A percentile compares a stretch with the other conserved stretches of the same genome.
Conservation (phyloP, 768 basidiomycete genomes). For the Lentinula raphanica region DNA sequence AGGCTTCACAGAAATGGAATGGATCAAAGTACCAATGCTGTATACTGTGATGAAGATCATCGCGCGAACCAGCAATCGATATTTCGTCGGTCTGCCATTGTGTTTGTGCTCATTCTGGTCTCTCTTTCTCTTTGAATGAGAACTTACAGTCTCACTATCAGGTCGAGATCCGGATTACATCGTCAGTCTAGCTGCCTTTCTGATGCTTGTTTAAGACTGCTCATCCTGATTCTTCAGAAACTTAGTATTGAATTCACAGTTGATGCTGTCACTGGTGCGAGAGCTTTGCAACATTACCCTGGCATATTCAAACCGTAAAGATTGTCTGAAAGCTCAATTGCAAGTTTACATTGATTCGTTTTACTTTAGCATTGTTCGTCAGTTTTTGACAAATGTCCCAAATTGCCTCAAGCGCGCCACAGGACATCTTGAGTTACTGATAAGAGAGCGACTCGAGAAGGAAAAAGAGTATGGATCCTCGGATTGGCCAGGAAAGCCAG, state of each 20-base stretch:
- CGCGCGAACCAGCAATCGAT: slow-evolving; percentile 6
- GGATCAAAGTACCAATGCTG: slow-evolving; percentile 7
- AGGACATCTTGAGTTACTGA: slow-evolving; percentile 23
- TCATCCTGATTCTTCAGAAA: not conserved
- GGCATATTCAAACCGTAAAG: slow-evolving; percentile 36
- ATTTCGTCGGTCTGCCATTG: slow-evolving; percentile 10
- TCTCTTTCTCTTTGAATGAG: not conserved
- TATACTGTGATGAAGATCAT: slow-evolving; percentile 7
- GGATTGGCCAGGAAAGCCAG: slow-evolving; percentile 29
- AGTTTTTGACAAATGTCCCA: not conserved
- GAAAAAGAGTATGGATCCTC: slow-evolving; percentile 20
- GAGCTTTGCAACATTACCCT: slow-evolving; percentile 30
- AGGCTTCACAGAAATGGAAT: slow-evolving; percentile 2
- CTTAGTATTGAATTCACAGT: slow-evolving; percentile 21
- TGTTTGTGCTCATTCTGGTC: slow-evolving; percentile 6
- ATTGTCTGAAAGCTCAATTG: no score
- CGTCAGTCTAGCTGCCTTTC: not conserved
- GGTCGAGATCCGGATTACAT: slow-evolving; percentile 5
- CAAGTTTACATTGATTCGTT: not conserved
- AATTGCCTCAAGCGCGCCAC: slow-evolving; percentile 11
- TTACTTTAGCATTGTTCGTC: slow-evolving; percentile 7
- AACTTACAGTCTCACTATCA: not conserved
- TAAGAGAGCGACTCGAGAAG: slow-evolving; percentile 26
- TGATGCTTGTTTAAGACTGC: not conserved
- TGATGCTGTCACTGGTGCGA: slow-evolving; percentile 23